Conservation (phyloP, 495 filamentous ascomycete species). For the Aspergillus ostianus region DNA sequence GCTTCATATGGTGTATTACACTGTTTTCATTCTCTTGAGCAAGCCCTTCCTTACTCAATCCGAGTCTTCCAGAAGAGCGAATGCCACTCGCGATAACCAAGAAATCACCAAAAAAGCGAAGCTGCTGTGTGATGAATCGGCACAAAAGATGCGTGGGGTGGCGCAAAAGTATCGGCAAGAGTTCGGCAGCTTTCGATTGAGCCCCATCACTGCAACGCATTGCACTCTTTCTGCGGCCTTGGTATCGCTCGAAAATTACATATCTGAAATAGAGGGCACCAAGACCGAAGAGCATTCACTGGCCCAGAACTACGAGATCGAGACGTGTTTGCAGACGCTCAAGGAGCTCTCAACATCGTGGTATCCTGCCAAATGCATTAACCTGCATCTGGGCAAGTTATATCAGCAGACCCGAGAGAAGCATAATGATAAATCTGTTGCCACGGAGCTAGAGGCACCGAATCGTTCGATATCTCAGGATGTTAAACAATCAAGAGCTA, state of each 20-base stretch:
- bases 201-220: conserved; percentile 30
- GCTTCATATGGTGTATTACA: conserved; percentile 33
- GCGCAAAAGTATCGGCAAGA: conserved; percentile 29
- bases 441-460: background rate
- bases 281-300: too few species aligned
- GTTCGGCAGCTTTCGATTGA: conserved; percentile 30
- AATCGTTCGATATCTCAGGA: background rate
- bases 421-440: background rate
- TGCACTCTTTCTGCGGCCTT: conserved; percentile 28
- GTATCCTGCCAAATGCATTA: background rate
- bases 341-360: background rate
- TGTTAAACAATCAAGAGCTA: background rate
- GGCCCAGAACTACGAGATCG: too few species aligned
- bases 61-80: background rate
- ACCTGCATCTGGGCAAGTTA: background rate
- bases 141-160: conserved; percentile 21
- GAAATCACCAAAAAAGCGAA: conserved; percentile 10
- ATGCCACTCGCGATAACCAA: background rate
- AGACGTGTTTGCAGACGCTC: background rate
- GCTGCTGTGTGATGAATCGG: conserved; percentile 18
- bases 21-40: conserved; percentile 23
- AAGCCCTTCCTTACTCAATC: conserved; percentile 15
- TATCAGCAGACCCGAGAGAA: background rate
- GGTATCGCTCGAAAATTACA: conserved; percentile 7
- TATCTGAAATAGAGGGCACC: too few species aligned